Evolutionary conservation across 257 asterid species (phyloP), one percentile per base, ranked within the genome.

Genomic region (Ilex aquifolium): DNA sequence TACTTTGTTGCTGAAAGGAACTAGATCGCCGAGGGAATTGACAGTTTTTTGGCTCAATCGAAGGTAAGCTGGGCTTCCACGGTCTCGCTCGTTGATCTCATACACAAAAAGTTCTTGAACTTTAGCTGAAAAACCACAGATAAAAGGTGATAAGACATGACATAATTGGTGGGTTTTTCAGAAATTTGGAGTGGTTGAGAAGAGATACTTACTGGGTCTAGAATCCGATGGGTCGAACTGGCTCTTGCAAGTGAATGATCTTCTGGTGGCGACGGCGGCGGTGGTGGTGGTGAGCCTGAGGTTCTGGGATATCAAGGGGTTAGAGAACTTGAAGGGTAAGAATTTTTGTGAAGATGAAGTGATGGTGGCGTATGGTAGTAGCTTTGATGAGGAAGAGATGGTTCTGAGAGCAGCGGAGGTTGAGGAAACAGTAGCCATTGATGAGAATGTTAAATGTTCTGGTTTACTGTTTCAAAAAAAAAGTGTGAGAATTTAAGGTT

Each of bases 21-120:
- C 95, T 17, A 87, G 97, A 75, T 92, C 97, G 59, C 99, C 99
- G 13, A 92, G 88, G 59, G 96, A 71, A 65, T 81, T 90, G 16
- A 80, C 94, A 13, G 73, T 44, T 65, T 92, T 87, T 51, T 90
- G 91, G 77, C 97, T 92, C 88, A 92, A 62, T 13, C 95, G 83
- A 16, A 92, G 99, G 67, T 82, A 77, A 11, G 97, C 99, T 2
- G 99, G 99, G 86, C 99, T 92, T 39, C 97, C 96, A 44, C 99
- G 95, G 60, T 92, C 99, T 0, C 92, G 82, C 69, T 92, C 99
- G 70, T 92, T 92, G 78, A 92, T 78, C 72, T 92, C 99, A 32
- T 92, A 92, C 16, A 90, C 96, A 15, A 62, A 31, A 67, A 92
- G 74, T 66, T 89, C 86, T 72, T 92, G 99, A 73, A 84, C 82